Conservation (phyloP, 2,329 filamentous ascomycete genomes). For the Fonsecaea monophora region DNA sequence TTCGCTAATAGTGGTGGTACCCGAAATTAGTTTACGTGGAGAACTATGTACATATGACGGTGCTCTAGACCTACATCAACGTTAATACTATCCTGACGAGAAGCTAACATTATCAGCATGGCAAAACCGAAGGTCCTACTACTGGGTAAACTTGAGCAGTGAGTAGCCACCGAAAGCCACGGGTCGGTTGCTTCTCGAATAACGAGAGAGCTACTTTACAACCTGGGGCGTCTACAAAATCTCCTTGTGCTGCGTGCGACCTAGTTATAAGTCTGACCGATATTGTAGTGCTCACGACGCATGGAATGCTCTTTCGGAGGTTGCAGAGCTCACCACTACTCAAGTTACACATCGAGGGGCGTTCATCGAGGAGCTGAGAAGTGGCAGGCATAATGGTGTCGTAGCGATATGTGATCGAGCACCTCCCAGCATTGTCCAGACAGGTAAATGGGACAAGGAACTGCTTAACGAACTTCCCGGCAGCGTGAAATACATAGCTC, state of each 20-base stretch:
- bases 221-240: too few species aligned
- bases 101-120: conserved; percentile 1
- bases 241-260: neutral
- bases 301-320: conserved; percentile 64
- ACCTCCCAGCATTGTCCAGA: conserved; percentile 60
- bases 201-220: too few species aligned
- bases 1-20: too few species aligned
- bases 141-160: conserved; percentile 69
- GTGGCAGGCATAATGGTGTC: conserved; percentile 61
- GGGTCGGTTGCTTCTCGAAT: too few species aligned
- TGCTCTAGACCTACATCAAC: too few species aligned
- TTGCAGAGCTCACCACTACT: conserved; percentile 70
- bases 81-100: too few species aligned
- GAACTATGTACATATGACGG: too few species aligned
- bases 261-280: neutral
- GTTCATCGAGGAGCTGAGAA: conserved; percentile 61
- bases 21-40: too few species aligned
- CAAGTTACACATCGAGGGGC: conserved; percentile 63
- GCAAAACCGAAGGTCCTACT: conserved; percentile 65
- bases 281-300: conserved; percentile 61
- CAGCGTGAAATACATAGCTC: conserved; percentile 57
- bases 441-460: conserved; percentile 56
- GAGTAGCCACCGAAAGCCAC: conserved; percentile 41
- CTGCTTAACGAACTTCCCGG: conserved; percentile 53
- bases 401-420: conserved; percentile 65